Conservation (phyloP, 1,284 basidiomycete genomes). For the Mycena citricolor region DNA sequence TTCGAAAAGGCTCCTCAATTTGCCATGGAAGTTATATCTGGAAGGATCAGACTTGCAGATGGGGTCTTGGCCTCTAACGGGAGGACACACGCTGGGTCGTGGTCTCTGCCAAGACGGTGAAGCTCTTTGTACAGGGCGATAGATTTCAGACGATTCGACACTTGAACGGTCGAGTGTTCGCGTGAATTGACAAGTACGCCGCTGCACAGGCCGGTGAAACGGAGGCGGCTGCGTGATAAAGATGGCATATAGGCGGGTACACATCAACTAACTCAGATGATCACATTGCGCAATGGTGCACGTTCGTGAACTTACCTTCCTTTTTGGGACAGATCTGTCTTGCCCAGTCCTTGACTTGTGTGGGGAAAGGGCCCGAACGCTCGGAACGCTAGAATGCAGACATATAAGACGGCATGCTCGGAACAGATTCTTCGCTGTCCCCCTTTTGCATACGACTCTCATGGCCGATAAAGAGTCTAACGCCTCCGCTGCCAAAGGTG, state of each 20-base stretch:
- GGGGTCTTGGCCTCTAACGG: constrained; percentile 18
- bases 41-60: constrained; percentile 10
- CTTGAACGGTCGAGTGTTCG: too few species aligned
- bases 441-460: background rate
- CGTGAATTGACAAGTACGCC: too few species aligned
- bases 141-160: constrained; percentile 47
- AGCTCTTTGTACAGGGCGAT: constrained; percentile 77
- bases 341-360: too few species aligned
- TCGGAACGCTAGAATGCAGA: too few species aligned
- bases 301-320: too few species aligned
- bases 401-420: background rate
- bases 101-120: constrained; percentile 73
- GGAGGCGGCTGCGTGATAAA: too few species aligned
- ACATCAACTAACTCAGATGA: too few species aligned
- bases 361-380: too few species aligned
- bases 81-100: constrained; percentile 67
- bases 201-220: too few species aligned
- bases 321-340: too few species aligned
- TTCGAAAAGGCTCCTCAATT: constrained; percentile 68
- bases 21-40: constrained; percentile 76
- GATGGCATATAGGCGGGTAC: too few species aligned
- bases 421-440: background rate
- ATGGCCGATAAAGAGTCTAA: constrained; percentile 13
- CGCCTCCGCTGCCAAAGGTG: constrained; percentile 6
- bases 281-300: too few species aligned